These are phyloP conservation scores for Gaertneriomyces sp. DNA, from an alignment of 192 early-diverging fungal genomes.

Conservation along the genomic window DNA sequence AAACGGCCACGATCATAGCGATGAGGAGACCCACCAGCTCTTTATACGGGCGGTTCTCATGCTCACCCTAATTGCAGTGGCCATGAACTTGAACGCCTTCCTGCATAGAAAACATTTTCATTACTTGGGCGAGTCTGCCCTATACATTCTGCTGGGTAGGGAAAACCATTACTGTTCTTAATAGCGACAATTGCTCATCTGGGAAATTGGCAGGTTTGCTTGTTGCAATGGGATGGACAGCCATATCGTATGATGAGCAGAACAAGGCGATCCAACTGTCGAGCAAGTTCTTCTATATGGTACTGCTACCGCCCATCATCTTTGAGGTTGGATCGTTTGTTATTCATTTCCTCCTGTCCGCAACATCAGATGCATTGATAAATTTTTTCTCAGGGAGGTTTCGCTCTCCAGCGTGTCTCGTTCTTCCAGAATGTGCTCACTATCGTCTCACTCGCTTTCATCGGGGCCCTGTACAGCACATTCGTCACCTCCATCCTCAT, in stretches of 20 bases:
- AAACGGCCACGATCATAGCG: constrained; percentile 1
- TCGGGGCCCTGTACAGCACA: constrained; percentile 57
- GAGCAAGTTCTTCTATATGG: constrained; percentile 59
- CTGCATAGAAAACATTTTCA: constrained; percentile 56
- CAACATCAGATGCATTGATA: background rate
- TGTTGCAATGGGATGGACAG: constrained; percentile 48
- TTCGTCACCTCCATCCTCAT: constrained; percentile 53
- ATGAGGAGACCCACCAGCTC: constrained; percentile 30
- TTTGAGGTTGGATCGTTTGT: constrained; percentile 40
- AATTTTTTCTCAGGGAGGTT: constrained; percentile 42
- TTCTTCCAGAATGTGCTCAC: constrained; percentile 55
- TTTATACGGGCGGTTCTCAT: constrained; percentile 51
- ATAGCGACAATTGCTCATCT: too few species aligned
- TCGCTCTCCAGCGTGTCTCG: constrained; percentile 44
- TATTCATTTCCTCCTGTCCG: background rate
- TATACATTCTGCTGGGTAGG: constrained; percentile 52
- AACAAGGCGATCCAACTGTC: constrained; percentile 50
- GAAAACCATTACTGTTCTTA: too few species aligned
- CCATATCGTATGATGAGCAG: constrained; percentile 41
- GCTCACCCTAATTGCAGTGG: constrained; percentile 48
- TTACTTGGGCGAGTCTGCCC: constrained; percentile 52
- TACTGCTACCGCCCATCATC: constrained; percentile 59
- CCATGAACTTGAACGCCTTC: constrained; percentile 51
- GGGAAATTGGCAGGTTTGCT: constrained; percentile 38
- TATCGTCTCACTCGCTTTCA: constrained; percentile 51